Evolutionary conservation across 2,329 filamentous ascomycete genomes (phyloP).

Genomic region (Akanthomyces lecanii): DNA sequence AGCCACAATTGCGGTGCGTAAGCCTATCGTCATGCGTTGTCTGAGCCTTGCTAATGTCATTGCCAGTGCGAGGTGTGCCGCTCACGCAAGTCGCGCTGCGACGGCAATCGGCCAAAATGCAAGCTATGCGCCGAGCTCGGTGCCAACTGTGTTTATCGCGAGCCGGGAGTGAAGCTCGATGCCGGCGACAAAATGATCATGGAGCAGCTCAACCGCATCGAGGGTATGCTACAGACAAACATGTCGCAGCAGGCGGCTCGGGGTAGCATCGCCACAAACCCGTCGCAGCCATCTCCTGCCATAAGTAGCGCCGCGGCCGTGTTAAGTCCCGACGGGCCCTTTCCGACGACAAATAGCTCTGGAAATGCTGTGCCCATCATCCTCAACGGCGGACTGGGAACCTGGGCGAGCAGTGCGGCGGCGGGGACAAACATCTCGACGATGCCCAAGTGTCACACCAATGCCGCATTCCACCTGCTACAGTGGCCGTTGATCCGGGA

Average conservation of each 20-base stretch:
- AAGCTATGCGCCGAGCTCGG: constrained; percentile 78
- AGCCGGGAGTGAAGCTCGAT: constrained; percentile 82
- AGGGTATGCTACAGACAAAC: constrained; percentile 70
- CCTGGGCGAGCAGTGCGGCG: constrained; percentile 56
- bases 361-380: constrained; percentile 47
- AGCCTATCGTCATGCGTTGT: background rate
- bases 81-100: constrained; percentile 74
- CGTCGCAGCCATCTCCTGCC: constrained; percentile 56
- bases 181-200: constrained; percentile 82
- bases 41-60: constrained; percentile 20
- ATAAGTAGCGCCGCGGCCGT: constrained; percentile 62
- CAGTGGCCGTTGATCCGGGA: constrained; percentile 79
- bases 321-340: constrained; percentile 49
- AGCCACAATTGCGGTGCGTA: constrained; percentile 61
- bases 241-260: constrained; percentile 46
- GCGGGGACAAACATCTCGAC: constrained; percentile 66
- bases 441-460: constrained; percentile 82
- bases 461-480: constrained; percentile 70
- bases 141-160: constrained; percentile 78
- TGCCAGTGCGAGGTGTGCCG: constrained; percentile 73
- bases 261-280: constrained; percentile 40
- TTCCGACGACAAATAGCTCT: background rate
- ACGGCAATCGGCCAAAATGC: constrained; percentile 77
- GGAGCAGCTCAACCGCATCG: constrained; percentile 72
- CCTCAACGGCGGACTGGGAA: constrained; percentile 63